Evolutionary conservation across 331 rosid species (phyloP), one percentile per base, ranked within the genome.

Genomic region (Acacia pycnantha): DNA sequence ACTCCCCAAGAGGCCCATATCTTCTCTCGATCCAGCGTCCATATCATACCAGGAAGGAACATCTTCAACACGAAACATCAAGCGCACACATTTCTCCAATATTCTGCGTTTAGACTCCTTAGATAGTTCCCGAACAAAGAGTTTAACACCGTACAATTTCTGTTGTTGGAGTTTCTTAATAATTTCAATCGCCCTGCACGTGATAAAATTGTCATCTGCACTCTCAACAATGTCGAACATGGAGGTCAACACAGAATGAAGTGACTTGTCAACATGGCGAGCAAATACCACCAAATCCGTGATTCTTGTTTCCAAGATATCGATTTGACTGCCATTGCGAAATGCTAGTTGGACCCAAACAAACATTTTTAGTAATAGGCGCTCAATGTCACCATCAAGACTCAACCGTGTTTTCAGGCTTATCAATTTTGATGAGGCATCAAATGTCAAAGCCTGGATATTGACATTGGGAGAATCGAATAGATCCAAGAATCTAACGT

Each of bases 41-140:
- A 40, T 27, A 5, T 76, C 61, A 51, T 70, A 70, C 87, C 81
- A 80, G 50, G 8, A 11, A 61, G 76, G 46, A 50, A 48, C 56
- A 15, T 80, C 84, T 29, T n/a, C 21, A 27, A 80, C 5, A 22
- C 53, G 10, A 8, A 47, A 1, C 74, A 84, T 0, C 84, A 84
- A 48, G 35, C 35, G 59, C 46, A 76, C 2, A 33, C 70, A 13
- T 76, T 68, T 33, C 21, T 6, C 11, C 41, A 80, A 0, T 0
- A 80, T 2, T 51, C 84, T 70, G 54, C 21, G 53, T 16, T 14
- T 24, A 19, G 31, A 48, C 21, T n/a, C 56, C 2, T 2, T 15
- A 53, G 75, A 11, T 41, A 76, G 22, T 7, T 1, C 18, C 19
- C 0, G 8, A 4, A 70, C 5, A 11, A 80, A 3, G n/a, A 0